phyloP scores from a whole-genome alignment of 768 basidiomycete genomes.

The Trametes elegans region DNA sequence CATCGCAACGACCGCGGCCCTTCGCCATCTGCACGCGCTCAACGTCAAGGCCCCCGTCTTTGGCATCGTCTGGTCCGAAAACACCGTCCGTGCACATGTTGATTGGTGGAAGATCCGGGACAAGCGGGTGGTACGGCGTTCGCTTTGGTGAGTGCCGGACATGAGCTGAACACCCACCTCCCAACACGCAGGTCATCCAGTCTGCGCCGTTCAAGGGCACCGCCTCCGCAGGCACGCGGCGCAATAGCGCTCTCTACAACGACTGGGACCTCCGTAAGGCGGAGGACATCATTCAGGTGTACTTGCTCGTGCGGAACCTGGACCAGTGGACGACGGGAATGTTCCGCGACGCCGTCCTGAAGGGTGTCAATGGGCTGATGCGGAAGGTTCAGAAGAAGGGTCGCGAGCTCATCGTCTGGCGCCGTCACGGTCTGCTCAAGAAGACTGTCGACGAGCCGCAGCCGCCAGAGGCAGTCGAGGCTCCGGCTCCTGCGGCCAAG shows the following conservation, averaged over 20 bases:
- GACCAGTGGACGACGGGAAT: slow-evolving; percentile 48
- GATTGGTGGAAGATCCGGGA: slow-evolving; percentile 45
- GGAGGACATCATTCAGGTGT: slow-evolving; percentile 46
- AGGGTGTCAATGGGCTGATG: slow-evolving; percentile 41
- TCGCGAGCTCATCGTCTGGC: background rate
- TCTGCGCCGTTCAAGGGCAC: slow-evolving; percentile 45
- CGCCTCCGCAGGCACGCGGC: slow-evolving; percentile 11
- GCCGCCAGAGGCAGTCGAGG: background rate
- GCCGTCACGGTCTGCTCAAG: no score
- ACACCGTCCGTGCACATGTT: slow-evolving; percentile 50
- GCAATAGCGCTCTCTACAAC: slow-evolving; percentile 35
- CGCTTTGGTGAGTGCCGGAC: background rate
- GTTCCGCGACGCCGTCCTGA: slow-evolving; percentile 40
- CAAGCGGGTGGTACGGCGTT: background rate
- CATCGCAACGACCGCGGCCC: slow-evolving; percentile 50
- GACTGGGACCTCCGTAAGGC: slow-evolving; percentile 49
- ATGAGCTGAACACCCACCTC: background rate
- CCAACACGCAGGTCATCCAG: slow-evolving; percentile 39
- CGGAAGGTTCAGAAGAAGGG: background rate
- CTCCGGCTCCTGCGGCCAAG: background rate
- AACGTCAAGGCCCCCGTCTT: slow-evolving; percentile 46
- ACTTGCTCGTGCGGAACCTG: slow-evolving; percentile 51
- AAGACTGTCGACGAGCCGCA: no score
- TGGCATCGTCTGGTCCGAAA: slow-evolving; percentile 54
- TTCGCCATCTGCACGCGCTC: slow-evolving; percentile 49